Evolutionary conservation across 2,329 filamentous ascomycete species (phyloP).

Genomic region (Colletotrichum destructivum): DNA sequence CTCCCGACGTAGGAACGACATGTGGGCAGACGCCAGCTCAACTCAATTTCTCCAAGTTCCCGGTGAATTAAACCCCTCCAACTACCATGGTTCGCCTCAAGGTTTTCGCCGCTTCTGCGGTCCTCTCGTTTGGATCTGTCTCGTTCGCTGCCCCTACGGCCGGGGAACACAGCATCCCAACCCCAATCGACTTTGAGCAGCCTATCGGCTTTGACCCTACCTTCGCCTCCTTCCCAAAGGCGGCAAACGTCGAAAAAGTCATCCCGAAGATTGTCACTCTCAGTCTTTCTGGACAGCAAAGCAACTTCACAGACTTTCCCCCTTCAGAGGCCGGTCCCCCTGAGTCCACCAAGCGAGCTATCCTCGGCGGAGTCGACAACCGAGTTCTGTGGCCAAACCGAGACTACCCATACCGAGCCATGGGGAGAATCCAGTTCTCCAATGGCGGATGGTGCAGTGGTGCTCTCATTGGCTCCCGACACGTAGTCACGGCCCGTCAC

Average conservation of each 20-base stretch:
- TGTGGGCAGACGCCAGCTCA: not conserved
- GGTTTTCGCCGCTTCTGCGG: conserved; percentile 6
- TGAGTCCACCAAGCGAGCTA: conserved; percentile 24
- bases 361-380: conserved; percentile 27
- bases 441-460: conserved; percentile 47
- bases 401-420: conserved; percentile 36
- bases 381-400: conserved; percentile 32
- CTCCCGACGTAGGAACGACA: not conserved
- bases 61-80: not conserved
- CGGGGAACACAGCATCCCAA: conserved; percentile 10
- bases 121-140: not conserved
- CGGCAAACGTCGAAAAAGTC: not conserved
- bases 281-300: not conserved
- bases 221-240: not conserved
- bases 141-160: conserved; percentile 13
- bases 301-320: conserved; percentile 23
- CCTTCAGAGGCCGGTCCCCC: conserved; percentile 10
- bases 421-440: conserved; percentile 45
- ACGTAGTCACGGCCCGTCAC: conserved; percentile 49
- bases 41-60: not conserved
- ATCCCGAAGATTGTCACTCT: conserved; percentile 14
- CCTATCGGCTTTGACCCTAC: conserved; percentile 22
- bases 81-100: conserved; percentile 14
- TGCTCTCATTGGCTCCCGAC: conserved; percentile 49
- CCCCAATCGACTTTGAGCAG: conserved; percentile 11